Conservation (phyloP, 1,139 yeast species). For the Candida smagusa region DNA sequence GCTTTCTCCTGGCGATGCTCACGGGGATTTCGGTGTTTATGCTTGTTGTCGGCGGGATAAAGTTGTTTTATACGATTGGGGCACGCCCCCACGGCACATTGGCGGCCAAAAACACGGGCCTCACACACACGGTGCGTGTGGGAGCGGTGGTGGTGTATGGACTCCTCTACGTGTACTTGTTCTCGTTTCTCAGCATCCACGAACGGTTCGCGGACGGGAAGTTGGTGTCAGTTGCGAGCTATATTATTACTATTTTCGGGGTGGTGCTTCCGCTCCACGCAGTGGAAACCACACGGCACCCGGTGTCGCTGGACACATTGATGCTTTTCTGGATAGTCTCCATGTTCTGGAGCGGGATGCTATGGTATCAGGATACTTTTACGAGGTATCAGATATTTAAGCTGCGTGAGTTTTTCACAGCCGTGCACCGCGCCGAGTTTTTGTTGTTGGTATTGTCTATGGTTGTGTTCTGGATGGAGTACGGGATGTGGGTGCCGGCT, state of each 20-base stretch:
- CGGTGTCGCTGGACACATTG: slow-evolving; percentile 33
- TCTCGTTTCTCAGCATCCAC: slow-evolving; percentile 18
- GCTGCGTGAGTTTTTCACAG: slow-evolving; percentile 10
- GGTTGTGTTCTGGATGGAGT: slow-evolving; percentile 23
- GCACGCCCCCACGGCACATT: slow-evolving; percentile 17
- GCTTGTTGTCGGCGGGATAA: slow-evolving; percentile 23
- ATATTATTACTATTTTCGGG: slow-evolving; percentile 13
- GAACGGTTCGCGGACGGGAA: slow-evolving; percentile 22
- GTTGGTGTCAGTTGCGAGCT: slow-evolving; percentile 19
- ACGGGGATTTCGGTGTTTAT: slow-evolving; percentile 13
- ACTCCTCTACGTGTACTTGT: slow-evolving; percentile 18
- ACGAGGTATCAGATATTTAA: slow-evolving; percentile 24
- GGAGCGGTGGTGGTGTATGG: slow-evolving; percentile 26
- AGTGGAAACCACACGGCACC: slow-evolving; percentile 30
- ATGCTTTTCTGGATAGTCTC: slow-evolving; percentile 43
- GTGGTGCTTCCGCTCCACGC: slow-evolving; percentile 40
- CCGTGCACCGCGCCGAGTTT: slow-evolving; percentile 15
- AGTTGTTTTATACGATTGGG: slow-evolving; percentile 17
- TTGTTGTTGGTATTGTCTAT: slow-evolving; percentile 19
- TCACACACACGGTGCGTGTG: slow-evolving; percentile 27
- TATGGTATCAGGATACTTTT: slow-evolving; percentile 29
- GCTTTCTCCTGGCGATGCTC: slow-evolving; percentile 31
- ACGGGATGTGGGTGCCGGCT: slow-evolving; percentile 28
- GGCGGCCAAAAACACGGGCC: slow-evolving; percentile 28
- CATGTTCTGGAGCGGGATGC: slow-evolving; percentile 17